Conservation (phyloP, 1,284 basidiomycete genomes). For the Mycena sp. region DNA sequence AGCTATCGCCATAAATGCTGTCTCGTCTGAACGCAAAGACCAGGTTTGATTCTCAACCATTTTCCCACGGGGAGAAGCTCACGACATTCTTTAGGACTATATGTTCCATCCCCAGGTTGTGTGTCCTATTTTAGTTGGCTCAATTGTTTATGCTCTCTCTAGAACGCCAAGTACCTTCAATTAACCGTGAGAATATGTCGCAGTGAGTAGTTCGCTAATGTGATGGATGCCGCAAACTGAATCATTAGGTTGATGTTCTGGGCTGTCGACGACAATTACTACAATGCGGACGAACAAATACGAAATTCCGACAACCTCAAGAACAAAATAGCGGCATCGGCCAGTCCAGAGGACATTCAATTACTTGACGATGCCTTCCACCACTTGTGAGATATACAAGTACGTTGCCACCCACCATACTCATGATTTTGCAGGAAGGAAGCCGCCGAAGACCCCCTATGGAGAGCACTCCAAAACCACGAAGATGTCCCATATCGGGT, state of each 20-base stretch:
- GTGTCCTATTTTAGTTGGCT: no score
- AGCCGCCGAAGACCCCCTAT: conserved; percentile 64
- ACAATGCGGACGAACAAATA: conserved; percentile 55
- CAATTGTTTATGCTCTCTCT: not conserved
- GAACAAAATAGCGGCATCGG: not conserved
- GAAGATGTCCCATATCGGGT: conserved; percentile 71
- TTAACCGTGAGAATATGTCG: conserved; percentile 67
- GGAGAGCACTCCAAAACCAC: conserved; percentile 69
- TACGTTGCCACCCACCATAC: no score
- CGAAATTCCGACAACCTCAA: not conserved
- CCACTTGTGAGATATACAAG: conserved; percentile 59
- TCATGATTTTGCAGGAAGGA: no score
- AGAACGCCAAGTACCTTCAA: conserved; percentile 63
- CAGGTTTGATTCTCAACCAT: conserved; percentile 50
- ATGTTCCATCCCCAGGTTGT: conserved; percentile 75
- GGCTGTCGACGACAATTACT: conserved; percentile 64
- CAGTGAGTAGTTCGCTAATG: conserved; percentile 59
- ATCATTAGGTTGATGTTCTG: conserved; percentile 73
- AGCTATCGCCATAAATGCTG: conserved; percentile 78
- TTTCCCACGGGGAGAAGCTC: not conserved
- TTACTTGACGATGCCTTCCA: conserved; percentile 60
- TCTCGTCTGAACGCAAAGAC: conserved; percentile 78
- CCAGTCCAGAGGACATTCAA: conserved; percentile 54
- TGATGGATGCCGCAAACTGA: not conserved
- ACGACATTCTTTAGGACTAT: conserved; percentile 66